A percentile compares a stretch with the other conserved stretches of the same genome.
Conservation (phyloP, 2,329 filamentous ascomycete species). For the Calonectria naviculata region DNA sequence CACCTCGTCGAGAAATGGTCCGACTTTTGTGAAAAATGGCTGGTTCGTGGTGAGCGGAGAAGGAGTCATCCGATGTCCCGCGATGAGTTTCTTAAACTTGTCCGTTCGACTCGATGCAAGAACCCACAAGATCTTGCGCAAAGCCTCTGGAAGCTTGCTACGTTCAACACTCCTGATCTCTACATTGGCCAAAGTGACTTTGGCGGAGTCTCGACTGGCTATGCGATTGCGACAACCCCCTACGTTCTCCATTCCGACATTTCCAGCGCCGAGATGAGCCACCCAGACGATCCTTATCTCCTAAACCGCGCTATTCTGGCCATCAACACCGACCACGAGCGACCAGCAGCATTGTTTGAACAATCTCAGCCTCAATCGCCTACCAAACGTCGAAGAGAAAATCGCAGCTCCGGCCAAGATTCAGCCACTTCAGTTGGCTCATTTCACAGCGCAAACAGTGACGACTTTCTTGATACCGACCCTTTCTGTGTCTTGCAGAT, state of each 20-base stretch:
- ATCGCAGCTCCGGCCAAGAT: not conserved
- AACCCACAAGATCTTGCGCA: not conserved
- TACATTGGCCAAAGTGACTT: not conserved
- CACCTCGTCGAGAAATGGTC: not conserved
- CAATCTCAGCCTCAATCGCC: not conserved
- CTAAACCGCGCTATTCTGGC: not conserved
- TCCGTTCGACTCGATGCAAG: not conserved
- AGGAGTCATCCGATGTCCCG: not conserved
- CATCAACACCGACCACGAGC: no score
- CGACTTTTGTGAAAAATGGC: not conserved
- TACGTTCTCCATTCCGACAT: not conserved
- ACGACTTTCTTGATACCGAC: not conserved
- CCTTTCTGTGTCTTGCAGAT: not conserved
- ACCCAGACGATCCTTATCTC: not conserved
- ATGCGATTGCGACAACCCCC: not conserved
- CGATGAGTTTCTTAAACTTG: not conserved
- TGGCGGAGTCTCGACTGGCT: not conserved
- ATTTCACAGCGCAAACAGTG: not conserved
- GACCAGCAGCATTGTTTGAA: no score
- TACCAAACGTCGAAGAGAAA: not conserved
- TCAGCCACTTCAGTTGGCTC: not conserved
- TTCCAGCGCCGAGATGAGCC: not conserved
- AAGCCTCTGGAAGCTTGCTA: not conserved
- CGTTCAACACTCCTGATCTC: not conserved
- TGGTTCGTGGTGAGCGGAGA: not conserved